Base-by-base conservation (phyloP, 164 flowering plant species). In the Vitis rupestris region DNA sequence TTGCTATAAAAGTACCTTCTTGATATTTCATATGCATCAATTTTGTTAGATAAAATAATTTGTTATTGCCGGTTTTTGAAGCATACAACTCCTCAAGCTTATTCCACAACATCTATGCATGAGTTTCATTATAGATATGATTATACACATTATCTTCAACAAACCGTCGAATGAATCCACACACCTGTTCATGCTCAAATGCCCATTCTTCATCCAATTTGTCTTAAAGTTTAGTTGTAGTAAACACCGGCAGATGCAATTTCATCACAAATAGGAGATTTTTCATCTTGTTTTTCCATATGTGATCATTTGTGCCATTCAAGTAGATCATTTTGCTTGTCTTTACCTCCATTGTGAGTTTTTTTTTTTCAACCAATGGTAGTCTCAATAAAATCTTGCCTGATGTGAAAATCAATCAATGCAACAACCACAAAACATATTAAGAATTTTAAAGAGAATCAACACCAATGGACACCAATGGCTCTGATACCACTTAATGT, bases 31-130 rank as follows among this genome's bases (percentile, higher is more conserved):
- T 2, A 1, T 31, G 23, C 30, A 50, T 10, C 67, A 66, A 6
- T 6, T 31, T 31, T 31, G 6, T 31, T 31, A 31, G 6, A 31
- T 31, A 31, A 31, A 31, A 31, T 31, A 59, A 14, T 19, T 59
- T 59, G 62, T 59, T 59, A n/a, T 10, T 59, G 11, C 31, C 62
- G 5, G 8, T n/a, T 59, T 59, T 59, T n/a, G 62, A 59, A 19
- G 62, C 16, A 59, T 14, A 59, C 19, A 14, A 19, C 6, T 10
- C 10, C 1, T 59, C 62, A 4, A 59, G 11, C 6, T 19, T 59
- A 2, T 59, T 59, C 62, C 62, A 16, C 10, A 59, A 10, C 8
- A 0, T 5, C 62, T 4, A 10, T 2, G 31, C 62, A 59, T 59
- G 5, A 10, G 15, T n/a, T 10, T 59, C 62, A 0, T 59, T 19